Evolutionary conservation across 2,329 filamentous ascomycete genomes (phyloP), one percentile per base, ranked within the genome.

Genomic region (Neonectria neomacrospora): DNA sequence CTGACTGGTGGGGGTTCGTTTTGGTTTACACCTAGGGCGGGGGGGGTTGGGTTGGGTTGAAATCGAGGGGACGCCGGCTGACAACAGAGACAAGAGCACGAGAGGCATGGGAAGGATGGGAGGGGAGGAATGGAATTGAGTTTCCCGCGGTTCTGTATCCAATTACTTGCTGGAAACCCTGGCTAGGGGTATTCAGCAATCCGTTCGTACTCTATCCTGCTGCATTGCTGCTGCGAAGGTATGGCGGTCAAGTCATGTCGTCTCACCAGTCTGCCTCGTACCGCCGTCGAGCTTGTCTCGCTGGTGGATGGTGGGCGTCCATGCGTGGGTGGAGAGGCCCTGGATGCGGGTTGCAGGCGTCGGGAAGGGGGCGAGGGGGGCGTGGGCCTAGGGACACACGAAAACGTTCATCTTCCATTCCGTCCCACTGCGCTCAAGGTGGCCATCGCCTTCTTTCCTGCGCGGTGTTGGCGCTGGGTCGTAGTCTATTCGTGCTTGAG

Each of bases 21-120:
- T 30, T 45, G 53, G 44, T 48, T n/a, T 16, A 48, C 44, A 23
- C 23, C 23, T 14, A 16, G 44, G 44, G 23, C 28, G 28, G 14
- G 32, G 32, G 32, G n/a, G n/a, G n/a, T n/a, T n/a, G n/a, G n/a
- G n/a, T n/a, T n/a, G 30, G 30, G 14, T 26, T n/a, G n/a, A 10
- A 45, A 30, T 48, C 23, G 44, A 28, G 42, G 32, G 32, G 32
- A 34, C 14, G 34, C 11, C 7, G 55, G 41, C 55, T 58, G 47
- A 30, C 28, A 30, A 26, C 4, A 10, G 45, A 44, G 44, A 57
- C 32, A 34, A 28, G 42, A 28, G 44, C n/a, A n/a, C n/a, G 23
- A 26, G 23, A 26, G 23, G 23, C 23, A 26, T 26, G 23, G 23
- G 23, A 26, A 26, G n/a, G n/a, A n/a, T n/a, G n/a, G n/a, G n/a